Evolutionary conservation across 352 stramenopile genomes (phyloP), one percentile per base, ranked within the genome.

Genomic region (Pythium sp.): DNA sequence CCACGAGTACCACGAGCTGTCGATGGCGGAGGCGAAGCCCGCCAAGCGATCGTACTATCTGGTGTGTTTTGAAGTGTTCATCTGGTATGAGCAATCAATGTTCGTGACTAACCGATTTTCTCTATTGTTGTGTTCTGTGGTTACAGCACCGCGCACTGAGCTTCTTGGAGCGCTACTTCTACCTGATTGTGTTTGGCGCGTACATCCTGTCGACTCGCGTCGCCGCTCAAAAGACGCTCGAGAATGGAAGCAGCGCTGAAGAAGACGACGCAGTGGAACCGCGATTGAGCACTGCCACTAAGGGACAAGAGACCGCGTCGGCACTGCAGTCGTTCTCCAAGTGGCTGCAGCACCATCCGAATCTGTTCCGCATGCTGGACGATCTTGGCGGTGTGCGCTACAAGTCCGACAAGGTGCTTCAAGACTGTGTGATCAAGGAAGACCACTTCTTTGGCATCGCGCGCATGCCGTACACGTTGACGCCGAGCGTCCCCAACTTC

Each of bases 361-460:
- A 84, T 30, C 58, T 93, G 14, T 95, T 93, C 55, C 86, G 85
- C 0, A 59, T 95, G 24, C 66, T 95, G 12, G 82, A 96, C 60
- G 82, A 92, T 60, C 56, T 95, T 26, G 87, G 84, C 22, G 84
- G 86, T 22, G 87, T 94, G 14, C 84, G 85, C 53, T 95, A 95
- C 68, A 86, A 90, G 38, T 93, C 85, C 0, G 84, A 94, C 63
- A 88, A 93, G 34, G 84, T 96, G 24, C 70, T 97, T 15, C 72
- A 89, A 22, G 76, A 90, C 58, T 89, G 82, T 36, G 89, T 97
- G 47, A 76, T 97, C 56, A 97, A 97, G 58, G 87, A 92, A 67
- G 91, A 97, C 54, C 91, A 97, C 59, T 97, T 97, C 67, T 92
- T 90, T 22, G 90, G 91, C 34, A 80, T 91, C 49, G 80, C 76